Percentiles rank a stretch among this genome's conserved stretches.
Evolutionary conservation across 208 protist genomes (phyloP).

Genomic region (Wallacemonas sp.): DNA sequence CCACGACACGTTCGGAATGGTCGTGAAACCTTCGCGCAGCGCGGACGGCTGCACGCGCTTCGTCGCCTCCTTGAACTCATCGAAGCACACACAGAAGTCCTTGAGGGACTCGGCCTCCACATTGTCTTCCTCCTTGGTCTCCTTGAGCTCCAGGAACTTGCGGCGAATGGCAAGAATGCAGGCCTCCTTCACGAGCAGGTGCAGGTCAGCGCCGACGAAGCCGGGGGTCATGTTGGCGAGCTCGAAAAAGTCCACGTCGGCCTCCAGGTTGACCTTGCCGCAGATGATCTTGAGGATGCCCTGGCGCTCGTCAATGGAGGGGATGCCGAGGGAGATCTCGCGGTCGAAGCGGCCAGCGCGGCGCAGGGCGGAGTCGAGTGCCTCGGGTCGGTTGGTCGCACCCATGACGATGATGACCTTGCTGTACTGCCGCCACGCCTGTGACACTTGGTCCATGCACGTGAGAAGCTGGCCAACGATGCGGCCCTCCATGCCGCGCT

Average conservation of each 20-base stretch:
- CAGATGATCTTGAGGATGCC: constrained; percentile 91
- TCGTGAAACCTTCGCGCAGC: constrained; percentile 96
- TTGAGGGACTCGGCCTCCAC: constrained; percentile 43
- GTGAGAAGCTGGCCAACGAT: constrained; percentile 99
- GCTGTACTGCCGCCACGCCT: constrained; percentile 83
- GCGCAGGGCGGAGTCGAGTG: constrained; percentile 96
- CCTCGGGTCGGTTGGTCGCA: constrained; percentile 96
- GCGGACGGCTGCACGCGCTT: constrained; percentile 97
- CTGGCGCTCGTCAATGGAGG: constrained; percentile 91
- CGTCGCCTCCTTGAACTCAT: constrained; percentile 90
- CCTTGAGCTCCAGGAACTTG: constrained; percentile 71
- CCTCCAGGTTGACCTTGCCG: constrained; percentile 74
- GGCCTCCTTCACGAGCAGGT: constrained; percentile 95
- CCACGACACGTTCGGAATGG: constrained; percentile 97
- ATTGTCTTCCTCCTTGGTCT: constrained; percentile 10
- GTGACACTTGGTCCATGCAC: constrained; percentile 97
- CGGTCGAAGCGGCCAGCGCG: constrained; percentile 98
- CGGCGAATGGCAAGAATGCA: constrained; percentile 89
- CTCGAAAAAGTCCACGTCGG: constrained; percentile 93
- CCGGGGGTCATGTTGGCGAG: constrained; percentile 96
- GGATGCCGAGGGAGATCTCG: constrained; percentile 97
- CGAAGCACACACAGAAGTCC: constrained; percentile 75
- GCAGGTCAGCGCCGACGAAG: constrained; percentile 98
- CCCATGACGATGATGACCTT: constrained; percentile 96
- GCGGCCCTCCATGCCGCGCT: constrained; percentile 98